phyloP scores from a whole-genome alignment of 768 basidiomycete species.

The Dioszegia crocea region DNA sequence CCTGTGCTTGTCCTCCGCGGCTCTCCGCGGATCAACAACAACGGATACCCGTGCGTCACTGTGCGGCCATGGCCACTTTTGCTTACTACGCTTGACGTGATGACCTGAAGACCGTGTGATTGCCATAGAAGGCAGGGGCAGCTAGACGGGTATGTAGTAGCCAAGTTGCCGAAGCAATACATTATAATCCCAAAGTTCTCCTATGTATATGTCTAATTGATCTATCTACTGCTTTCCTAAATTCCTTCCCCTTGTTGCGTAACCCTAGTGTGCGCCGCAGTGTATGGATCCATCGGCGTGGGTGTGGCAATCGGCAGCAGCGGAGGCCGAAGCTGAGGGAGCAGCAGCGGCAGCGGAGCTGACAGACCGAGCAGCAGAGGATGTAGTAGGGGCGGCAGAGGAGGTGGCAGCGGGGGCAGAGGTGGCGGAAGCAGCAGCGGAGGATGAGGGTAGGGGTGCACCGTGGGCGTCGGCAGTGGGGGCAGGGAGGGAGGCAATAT shows the following conservation, averaged over 20 bases:
- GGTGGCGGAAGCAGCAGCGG: slow-evolving; percentile 16
- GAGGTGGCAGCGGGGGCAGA: slow-evolving; percentile 15
- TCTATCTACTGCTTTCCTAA: not conserved
- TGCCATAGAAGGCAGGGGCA: no score
- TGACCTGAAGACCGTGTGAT: no score
- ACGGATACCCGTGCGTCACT: no score
- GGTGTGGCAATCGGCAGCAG: slow-evolving; percentile 29
- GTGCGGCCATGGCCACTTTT: no score
- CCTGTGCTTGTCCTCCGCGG: no score
- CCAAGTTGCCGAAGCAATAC: no score
- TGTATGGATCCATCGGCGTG: slow-evolving; percentile 30
- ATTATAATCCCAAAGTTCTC: not conserved
- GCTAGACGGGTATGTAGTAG: no score
- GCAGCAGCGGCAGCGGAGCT: slow-evolving; percentile 2
- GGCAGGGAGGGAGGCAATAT: slow-evolving; percentile 1
- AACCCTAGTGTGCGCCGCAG: slow-evolving; percentile 10
- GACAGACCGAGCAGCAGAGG: slow-evolving; percentile 3
- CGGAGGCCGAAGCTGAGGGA: slow-evolving; percentile 1
- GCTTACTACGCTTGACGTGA: no score
- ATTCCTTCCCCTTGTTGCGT: not conserved
- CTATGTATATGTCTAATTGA: not conserved
- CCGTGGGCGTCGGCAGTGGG: slow-evolving; percentile 6
- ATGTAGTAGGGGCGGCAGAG: not conserved
- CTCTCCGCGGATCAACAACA: no score
- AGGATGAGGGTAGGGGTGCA: not conserved